These are phyloP conservation scores for Microcyclosporella mali DNA, from an alignment of 2,329 filamentous ascomycete species.

Conservation along the genomic window DNA sequence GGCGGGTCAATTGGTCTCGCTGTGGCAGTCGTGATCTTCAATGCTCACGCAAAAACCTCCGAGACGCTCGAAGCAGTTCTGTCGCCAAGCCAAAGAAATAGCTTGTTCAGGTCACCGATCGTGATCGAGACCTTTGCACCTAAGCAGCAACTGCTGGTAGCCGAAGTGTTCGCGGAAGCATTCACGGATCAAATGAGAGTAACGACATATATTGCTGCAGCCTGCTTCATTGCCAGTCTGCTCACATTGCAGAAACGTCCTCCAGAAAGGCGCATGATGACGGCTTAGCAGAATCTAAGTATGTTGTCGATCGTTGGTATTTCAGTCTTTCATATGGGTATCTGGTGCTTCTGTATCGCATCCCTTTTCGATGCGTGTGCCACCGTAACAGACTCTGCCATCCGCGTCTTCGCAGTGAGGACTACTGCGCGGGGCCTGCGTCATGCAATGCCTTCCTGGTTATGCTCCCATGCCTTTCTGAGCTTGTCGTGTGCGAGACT, in stretches of 20 bases:
- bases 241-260: constrained; percentile 6
- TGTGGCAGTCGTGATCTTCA: constrained; percentile 12
- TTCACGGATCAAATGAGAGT: constrained; percentile 19
- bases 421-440: too few species aligned
- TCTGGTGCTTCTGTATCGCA: neutral
- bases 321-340: neutral
- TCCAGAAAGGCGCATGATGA: neutral
- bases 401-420: too few species aligned
- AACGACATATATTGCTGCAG: constrained; percentile 15
- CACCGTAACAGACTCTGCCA: too few species aligned
- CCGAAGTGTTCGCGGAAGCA: constrained; percentile 13
- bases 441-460: too few species aligned
- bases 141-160: constrained; percentile 5
- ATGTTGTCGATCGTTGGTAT: too few species aligned
- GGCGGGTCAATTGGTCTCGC: constrained; percentile 18
- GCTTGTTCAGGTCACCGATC: constrained; percentile 8
- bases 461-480: too few species aligned
- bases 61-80: constrained; percentile 3
- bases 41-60: constrained; percentile 9
- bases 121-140: constrained; percentile 9
- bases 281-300: too few species aligned
- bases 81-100: constrained; percentile 3
- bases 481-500: too few species aligned
- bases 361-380: too few species aligned
- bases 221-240: constrained; percentile 14